These are phyloP conservation scores for Russula virescens DNA, from an alignment of 768 basidiomycete genomes.

Conservation along the genomic window DNA sequence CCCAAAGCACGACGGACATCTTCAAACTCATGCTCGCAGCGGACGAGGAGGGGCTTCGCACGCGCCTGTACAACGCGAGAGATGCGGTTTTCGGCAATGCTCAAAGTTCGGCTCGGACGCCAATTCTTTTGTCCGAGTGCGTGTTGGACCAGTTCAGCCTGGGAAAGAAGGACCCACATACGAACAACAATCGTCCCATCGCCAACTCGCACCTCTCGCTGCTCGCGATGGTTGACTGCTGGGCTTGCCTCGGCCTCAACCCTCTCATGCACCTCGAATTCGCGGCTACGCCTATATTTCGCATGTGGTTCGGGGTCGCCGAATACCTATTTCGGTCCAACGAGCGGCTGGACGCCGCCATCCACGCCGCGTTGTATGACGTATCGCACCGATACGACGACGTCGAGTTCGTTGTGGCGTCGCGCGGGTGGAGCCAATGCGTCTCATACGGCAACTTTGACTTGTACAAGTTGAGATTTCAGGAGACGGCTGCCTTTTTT, in stretches of 20 bases:
- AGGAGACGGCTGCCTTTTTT: slow-evolving; percentile 76
- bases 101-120: slow-evolving; percentile 35
- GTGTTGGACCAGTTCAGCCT: slow-evolving; percentile 88
- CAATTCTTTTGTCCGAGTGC: slow-evolving; percentile 79
- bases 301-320: slow-evolving; percentile 94
- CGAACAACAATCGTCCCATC: slow-evolving; percentile 32
- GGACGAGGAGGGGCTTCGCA: slow-evolving; percentile 49
- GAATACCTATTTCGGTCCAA: slow-evolving; percentile 86
- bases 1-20: slow-evolving; percentile 76
- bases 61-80: slow-evolving; percentile 68
- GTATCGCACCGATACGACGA: slow-evolving; percentile 82
- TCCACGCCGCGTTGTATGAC: slow-evolving; percentile 71
- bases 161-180: slow-evolving; percentile 36
- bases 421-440: slow-evolving; percentile 94
- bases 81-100: slow-evolving; percentile 66
- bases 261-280: slow-evolving; percentile 89
- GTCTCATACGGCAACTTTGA: slow-evolving; percentile 91
- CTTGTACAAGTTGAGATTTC: slow-evolving; percentile 75
- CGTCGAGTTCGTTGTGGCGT: slow-evolving; percentile 89
- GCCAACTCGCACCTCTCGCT: slow-evolving; percentile 90
- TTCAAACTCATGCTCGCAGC: slow-evolving; percentile 90
- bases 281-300: slow-evolving; percentile 93
- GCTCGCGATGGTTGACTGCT: slow-evolving; percentile 98
- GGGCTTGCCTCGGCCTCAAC: slow-evolving; percentile 81
- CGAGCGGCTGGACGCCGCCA: slow-evolving; percentile 56